These are phyloP conservation scores for Stemphylium vesicarium DNA, from an alignment of 2,329 filamentous ascomycete genomes.

Conservation along the genomic window DNA sequence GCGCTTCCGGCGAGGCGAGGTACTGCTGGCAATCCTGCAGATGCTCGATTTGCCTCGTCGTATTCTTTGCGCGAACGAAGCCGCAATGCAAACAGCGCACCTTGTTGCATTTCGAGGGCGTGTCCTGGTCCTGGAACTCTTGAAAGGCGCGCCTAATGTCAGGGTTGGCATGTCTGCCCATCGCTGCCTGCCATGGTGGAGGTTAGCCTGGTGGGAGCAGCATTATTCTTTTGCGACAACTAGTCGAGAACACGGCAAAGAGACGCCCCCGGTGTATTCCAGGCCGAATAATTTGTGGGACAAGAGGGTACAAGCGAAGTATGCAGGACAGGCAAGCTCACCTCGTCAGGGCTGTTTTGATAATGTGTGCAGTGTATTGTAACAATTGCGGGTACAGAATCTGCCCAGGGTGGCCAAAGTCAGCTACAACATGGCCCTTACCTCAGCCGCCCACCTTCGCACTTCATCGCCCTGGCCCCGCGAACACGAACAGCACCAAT, in stretches of 20 bases:
- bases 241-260: not conserved
- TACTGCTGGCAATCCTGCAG: conserved; percentile 55
- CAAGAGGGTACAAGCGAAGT: not conserved
- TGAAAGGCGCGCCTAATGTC: conserved; percentile 49
- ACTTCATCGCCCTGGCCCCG: too few species aligned
- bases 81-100: conserved; percentile 58
- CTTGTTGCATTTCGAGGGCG: conserved; percentile 56
- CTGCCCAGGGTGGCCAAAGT: conserved; percentile 1
- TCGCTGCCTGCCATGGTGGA: conserved; percentile 17
- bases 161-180: conserved; percentile 50
- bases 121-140: conserved; percentile 52
- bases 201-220: conserved; percentile 20
- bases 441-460: conserved; percentile 4
- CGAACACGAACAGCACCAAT: too few species aligned
- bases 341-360: conserved; percentile 14
- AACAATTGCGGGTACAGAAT: conserved; percentile 16
- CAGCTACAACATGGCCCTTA: conserved; percentile 7
- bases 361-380: conserved; percentile 16
- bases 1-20: conserved; percentile 53
- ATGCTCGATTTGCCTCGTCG: conserved; percentile 59
- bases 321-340: conserved; percentile 19
- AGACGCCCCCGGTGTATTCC: not conserved
- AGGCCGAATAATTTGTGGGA: not conserved
- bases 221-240: not conserved
- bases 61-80: conserved; percentile 59